Evolutionary conservation across 164 flowering plant species (phyloP).

Genomic region (Pachysandra terminalis): DNA sequence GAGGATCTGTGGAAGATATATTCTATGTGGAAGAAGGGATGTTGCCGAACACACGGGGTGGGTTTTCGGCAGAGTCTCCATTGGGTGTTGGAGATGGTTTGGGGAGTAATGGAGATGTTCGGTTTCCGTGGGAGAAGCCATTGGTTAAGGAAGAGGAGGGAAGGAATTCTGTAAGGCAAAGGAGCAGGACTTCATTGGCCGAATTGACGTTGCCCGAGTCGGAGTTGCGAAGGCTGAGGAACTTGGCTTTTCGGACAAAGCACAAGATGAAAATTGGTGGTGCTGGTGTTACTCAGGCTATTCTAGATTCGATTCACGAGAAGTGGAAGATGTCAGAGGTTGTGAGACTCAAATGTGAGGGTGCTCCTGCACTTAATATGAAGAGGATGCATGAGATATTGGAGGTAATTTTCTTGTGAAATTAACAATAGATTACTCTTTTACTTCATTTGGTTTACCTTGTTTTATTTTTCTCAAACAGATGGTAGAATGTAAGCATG

Average conservation of each 20-base stretch:
- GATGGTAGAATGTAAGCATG: not conserved
- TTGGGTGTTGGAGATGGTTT: constrained; percentile 40
- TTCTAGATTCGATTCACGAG: constrained; percentile 74
- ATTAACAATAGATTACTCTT: no score
- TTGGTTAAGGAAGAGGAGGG: constrained; percentile 22
- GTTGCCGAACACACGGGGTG: constrained; percentile 73
- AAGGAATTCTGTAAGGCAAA: constrained; percentile 29
- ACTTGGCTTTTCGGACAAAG: constrained; percentile 53
- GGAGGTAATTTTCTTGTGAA: constrained; percentile 57
- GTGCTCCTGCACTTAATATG: constrained; percentile 83
- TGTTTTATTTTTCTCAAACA: constrained; percentile 2
- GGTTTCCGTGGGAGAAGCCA: constrained; percentile 82
- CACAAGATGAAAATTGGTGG: constrained; percentile 60
- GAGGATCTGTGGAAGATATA: constrained; percentile 83
- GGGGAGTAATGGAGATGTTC: constrained; percentile 41
- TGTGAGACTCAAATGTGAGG: constrained; percentile 77
- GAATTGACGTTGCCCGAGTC: constrained; percentile 72
- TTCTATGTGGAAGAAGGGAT: constrained; percentile 83
- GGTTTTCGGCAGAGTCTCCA: constrained; percentile 56
- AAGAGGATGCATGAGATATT: constrained; percentile 87
- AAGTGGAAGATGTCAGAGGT: constrained; percentile 77
- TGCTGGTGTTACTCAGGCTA: constrained; percentile 64
- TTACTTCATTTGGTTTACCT: not conserved
- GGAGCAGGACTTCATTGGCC: constrained; percentile 56
- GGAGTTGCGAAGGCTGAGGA: constrained; percentile 78